Base-by-base conservation (phyloP, 2,329 filamentous ascomycete genomes). In the Diaporthe helianthi region DNA sequence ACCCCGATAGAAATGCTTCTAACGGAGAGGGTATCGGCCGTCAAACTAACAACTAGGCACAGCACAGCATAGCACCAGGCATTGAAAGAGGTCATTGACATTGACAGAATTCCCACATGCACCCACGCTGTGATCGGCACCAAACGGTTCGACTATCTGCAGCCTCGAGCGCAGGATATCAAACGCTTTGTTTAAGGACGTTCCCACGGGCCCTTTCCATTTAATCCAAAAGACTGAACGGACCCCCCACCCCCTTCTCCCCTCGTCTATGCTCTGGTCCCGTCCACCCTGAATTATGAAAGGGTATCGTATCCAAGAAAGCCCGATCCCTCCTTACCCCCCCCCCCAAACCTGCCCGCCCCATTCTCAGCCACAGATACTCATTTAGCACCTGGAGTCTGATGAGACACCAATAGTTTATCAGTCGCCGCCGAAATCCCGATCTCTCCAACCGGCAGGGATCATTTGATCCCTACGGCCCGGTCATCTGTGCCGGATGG, bases 101-200 rank as follows among this genome's bases (percentile, higher is more conserved):
- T 31, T 60, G 55, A 60, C 41, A 46, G 24, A 26, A 63, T 63
- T 49, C 44, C 41, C 58, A 63, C n/a, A n/a, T n/a, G n/a, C n/a
- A n/a, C 12, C 17, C 58, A 49, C 58, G 58, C 58, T 63, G 41
- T 49, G 19, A 49, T 24, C 29, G 47, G n/a, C 44, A 49, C 44
- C 44, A 63, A 24, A 49, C 29, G 58, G 44, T 63, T 49, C 58
- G 22, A 38, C 13, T 15, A 38, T 38, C 36, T 38, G 36, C 13
- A 17, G 36, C 36, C 36, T 15, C 36, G 36, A 38, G 36, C 36
- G 36, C 36, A 38, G 36, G 36, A 38, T 38, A 38, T 38, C 36
- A 17, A 38, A 38, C 36, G 36, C 36, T 38, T 38, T 17, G 13
- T 38, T 31, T n/a, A 13, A 13, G 44, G 44, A n/a, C 33, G 19